Base-by-base conservation (phyloP, 495 filamentous ascomycete genomes). In the Trichoderma parareesei region DNA sequence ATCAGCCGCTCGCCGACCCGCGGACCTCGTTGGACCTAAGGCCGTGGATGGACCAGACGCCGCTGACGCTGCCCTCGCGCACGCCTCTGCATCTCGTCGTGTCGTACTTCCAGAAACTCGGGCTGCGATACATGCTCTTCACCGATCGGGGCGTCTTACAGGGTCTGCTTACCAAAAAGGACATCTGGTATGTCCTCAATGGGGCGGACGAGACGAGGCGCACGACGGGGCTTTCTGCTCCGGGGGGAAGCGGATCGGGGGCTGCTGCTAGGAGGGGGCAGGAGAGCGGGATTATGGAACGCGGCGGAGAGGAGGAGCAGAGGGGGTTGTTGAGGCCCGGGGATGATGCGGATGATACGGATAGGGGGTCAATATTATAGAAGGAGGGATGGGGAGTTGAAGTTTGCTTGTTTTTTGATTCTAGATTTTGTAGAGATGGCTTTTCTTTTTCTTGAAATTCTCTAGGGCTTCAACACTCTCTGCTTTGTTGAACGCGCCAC, bases 21-120 rank as follows among this genome's bases (percentile, higher is more conserved):
- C 74, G 80, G n/a, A 82, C 86, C 9, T 92, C 87, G 0, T 81
- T 98, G 44, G 93, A 98, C 73, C 80, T 98, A 8, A 81, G 93
- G 14, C 92, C 91, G 6, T 98, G 93, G 93, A 96, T 98, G 90
- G 94, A 98, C 72, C 92, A 97, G 71, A 98, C 94, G 0, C 94
- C 94, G 2, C 89, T 98, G 41, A 97, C 95, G 0, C 82, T 98
- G 13, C 89, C 90, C 41, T 84, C 84, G 42, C 82, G 87, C 53
- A 84, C 83, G 61, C 88, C 82, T 61, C 84, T 98, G 64, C 84
- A 90, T 69, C 82, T 98, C 40, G 90, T 91, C 4, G 85, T 93
- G 16, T 87, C 84, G 44, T 92, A 98, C 82, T 98, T 98, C 76
- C 90, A 95, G 76, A 92, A 92, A 71, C 82, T 98, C 7, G 94